phyloP scores from a whole-genome alignment of 768 basidiomycete genomes.

The Agaricus sinodeliciosus region DNA sequence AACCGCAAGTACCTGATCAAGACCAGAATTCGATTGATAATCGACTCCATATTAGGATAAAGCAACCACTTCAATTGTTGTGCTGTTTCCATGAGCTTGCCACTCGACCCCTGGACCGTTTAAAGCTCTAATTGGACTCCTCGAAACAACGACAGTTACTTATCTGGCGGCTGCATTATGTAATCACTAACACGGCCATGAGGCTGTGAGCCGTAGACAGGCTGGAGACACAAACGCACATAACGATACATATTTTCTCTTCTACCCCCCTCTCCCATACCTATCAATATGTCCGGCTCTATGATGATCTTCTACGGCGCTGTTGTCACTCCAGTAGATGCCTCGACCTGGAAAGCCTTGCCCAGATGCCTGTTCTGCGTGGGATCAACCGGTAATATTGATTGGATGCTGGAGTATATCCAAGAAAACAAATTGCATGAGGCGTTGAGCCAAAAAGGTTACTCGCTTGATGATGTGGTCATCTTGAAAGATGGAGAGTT shows the following conservation, averaged over 20 bases:
- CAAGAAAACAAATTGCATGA: slow-evolving; percentile 38
- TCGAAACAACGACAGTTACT: too few species aligned
- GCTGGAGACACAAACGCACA: not conserved
- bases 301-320: slow-evolving; percentile 43
- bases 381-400: slow-evolving; percentile 41
- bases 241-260: not conserved
- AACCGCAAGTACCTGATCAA: not conserved
- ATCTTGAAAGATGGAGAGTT: slow-evolving; percentile 52
- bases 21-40: not conserved
- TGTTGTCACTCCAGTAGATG: slow-evolving; percentile 45
- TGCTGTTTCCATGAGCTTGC: too few species aligned
- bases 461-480: slow-evolving; percentile 34
- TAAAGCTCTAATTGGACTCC: too few species aligned
- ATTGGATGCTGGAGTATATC: slow-evolving; percentile 66
- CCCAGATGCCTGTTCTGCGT: slow-evolving; percentile 54
- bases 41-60: not conserved
- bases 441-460: slow-evolving; percentile 45
- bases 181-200: not conserved
- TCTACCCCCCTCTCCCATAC: not conserved
- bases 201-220: not conserved
- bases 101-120: too few species aligned
- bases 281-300: slow-evolving; percentile 12
- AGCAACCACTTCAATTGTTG: too few species aligned
- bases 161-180: slow-evolving; percentile 1
- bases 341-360: slow-evolving; percentile 36